Percentiles rank a stretch among this genome's conserved stretches.
Conservation (phyloP, 257 asterid genomes). For the Fraxinus americana region DNA sequence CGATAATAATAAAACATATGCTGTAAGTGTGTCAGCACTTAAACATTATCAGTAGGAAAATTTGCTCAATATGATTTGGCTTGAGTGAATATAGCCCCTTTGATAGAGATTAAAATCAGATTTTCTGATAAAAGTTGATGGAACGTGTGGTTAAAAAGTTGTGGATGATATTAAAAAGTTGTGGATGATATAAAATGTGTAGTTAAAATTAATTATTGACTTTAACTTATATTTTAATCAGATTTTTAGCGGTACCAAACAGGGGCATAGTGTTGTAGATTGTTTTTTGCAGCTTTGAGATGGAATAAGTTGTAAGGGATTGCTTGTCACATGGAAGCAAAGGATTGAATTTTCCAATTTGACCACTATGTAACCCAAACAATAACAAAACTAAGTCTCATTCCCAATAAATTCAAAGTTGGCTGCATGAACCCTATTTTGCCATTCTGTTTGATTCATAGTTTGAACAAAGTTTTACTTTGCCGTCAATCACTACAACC, state of each 20-base stretch:
- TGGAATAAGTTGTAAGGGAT: not conserved
- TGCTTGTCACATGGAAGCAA: not conserved
- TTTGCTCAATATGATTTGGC: slow-evolving; percentile 5
- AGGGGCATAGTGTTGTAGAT: not conserved
- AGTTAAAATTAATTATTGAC: no score
- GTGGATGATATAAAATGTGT: no score
- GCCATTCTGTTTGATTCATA: not conserved
- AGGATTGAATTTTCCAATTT: slow-evolving; percentile 14
- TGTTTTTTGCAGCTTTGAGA: slow-evolving; percentile 6
- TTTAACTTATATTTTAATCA: no score
- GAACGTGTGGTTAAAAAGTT: no score
- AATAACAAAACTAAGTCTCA: no score
- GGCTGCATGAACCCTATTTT: not conserved
- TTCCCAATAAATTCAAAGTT: no score
- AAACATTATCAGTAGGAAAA: not conserved
- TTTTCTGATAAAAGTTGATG: no score
- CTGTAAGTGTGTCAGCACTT: slow-evolving; percentile 11
- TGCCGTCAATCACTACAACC: no score
- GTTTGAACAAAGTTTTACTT: no score
- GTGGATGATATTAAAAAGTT: no score
- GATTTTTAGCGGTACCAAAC: no score
- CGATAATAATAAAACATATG: not conserved
- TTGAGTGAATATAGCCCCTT: not conserved
- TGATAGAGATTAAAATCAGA: no score
- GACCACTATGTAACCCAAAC: not conserved